phyloP scores from a whole-genome alignment of 225 moss, liverwort and hornwort species.

The Climacium dendroides region DNA sequence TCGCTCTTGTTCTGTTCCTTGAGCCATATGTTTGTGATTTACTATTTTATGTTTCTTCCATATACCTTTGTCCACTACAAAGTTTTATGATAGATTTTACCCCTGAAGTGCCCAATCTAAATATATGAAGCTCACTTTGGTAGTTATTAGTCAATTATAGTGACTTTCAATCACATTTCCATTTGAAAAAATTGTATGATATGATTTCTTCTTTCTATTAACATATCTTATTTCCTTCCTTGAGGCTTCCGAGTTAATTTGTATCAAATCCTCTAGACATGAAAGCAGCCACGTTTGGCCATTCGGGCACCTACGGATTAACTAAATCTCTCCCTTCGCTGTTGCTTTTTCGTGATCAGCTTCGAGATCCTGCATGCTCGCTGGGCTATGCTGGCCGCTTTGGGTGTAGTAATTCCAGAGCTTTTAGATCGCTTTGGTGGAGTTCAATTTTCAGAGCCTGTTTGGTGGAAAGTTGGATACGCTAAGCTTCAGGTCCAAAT shows the following conservation, averaged over 20 bases:
- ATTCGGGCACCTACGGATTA: neutral
- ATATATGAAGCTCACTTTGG: neutral
- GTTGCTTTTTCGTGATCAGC: constrained; percentile 4
- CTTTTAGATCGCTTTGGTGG: constrained; percentile 61
- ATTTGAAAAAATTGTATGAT: neutral
- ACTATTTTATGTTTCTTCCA: neutral
- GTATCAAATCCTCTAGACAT: neutral
- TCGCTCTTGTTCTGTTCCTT: neutral
- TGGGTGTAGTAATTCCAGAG: constrained; percentile 85
- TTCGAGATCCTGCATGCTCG: constrained; percentile 89
- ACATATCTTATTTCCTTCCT: neutral
- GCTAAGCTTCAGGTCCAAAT: constrained; percentile 71
- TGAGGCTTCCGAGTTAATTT: neutral
- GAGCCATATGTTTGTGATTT: neutral
- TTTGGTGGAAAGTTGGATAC: constrained; percentile 97
- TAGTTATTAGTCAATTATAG: too few relatives aligned
- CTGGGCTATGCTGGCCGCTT: constrained; percentile 96
- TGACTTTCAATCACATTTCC: neutral
- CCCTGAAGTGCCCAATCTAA: neutral
- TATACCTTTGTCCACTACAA: neutral
- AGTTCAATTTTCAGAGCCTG: constrained; percentile 74
- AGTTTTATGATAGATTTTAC: neutral
- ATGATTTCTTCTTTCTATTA: neutral
- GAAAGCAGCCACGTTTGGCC: neutral
- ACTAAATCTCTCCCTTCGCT: neutral